Evolutionary conservation across 2,329 filamentous ascomycete genomes (phyloP).

Genomic region (Hirsutella minnesotensis): DNA sequence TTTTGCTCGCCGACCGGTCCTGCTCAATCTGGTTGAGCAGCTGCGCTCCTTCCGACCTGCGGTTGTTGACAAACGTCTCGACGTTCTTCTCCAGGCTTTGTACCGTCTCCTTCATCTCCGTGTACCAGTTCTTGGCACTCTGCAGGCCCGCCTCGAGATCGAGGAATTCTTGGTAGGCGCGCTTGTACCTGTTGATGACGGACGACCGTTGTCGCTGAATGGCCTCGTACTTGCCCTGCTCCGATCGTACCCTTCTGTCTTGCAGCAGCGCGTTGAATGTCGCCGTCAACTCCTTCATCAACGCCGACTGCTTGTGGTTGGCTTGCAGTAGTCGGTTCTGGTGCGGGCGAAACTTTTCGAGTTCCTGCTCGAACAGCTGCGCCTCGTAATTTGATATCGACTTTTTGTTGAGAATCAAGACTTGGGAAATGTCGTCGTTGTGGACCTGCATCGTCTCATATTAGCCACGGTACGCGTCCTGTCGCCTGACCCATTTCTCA

Average conservation of each 20-base stretch:
- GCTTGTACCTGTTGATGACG: slow-evolving; percentile 79
- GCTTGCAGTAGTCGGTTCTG: slow-evolving; percentile 86
- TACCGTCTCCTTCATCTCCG: slow-evolving; percentile 90
- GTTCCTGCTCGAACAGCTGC: slow-evolving; percentile 85
- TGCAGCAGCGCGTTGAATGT: slow-evolving; percentile 81
- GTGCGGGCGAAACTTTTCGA: slow-evolving; percentile 94
- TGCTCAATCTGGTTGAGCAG: slow-evolving; percentile 81
- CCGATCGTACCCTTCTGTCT: slow-evolving; percentile 83
- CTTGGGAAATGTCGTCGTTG: slow-evolving; percentile 93
- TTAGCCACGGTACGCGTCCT: slow-evolving; percentile 8
- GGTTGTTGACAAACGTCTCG: slow-evolving; percentile 91
- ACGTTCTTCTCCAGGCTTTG: slow-evolving; percentile 92
- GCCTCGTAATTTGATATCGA: slow-evolving; percentile 83
- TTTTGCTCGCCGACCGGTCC: slow-evolving; percentile 51
- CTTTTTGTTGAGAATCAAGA: slow-evolving; percentile 96
- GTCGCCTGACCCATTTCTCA: slow-evolving; percentile 24
- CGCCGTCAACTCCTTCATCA: slow-evolving; percentile 89
- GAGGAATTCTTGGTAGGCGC: slow-evolving; percentile 83
- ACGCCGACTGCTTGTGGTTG: slow-evolving; percentile 83
- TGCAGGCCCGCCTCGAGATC: slow-evolving; percentile 78
- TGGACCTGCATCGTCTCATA: slow-evolving; percentile 57
- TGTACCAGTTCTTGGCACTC: slow-evolving; percentile 86
- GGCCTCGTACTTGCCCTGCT: slow-evolving; percentile 89
- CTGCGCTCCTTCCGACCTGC: slow-evolving; percentile 80
- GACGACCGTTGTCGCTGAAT: slow-evolving; percentile 73